These are phyloP conservation scores for Picea abies DNA, from an alignment of 83 land plant species.

Conservation along the genomic window DNA sequence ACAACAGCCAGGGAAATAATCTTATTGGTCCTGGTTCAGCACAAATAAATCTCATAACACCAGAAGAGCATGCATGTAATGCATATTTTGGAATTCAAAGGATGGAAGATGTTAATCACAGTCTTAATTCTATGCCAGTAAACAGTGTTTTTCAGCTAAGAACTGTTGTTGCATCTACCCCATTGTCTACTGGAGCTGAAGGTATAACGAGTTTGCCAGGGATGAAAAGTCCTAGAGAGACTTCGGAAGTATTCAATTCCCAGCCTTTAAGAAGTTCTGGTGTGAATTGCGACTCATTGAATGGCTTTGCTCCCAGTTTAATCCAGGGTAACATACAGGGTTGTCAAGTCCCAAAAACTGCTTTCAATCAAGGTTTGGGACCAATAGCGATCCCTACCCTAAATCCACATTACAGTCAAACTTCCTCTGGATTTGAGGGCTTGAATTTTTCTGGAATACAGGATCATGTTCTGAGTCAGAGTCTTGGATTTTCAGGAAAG, in stretches of 20 bases:
- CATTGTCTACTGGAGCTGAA: slow-evolving; percentile 8
- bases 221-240: slow-evolving; percentile 4
- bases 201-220: slow-evolving; percentile 5
- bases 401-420: slow-evolving; percentile 15
- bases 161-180: not conserved
- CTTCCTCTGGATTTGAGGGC: slow-evolving; percentile 18
- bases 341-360: slow-evolving; percentile 23
- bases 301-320: not conserved
- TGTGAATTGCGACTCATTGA: not conserved
- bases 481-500: slow-evolving; percentile 41
- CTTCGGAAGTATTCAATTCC: slow-evolving; percentile 11
- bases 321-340: slow-evolving; percentile 1
- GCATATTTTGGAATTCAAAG: slow-evolving; percentile 20
- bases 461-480: slow-evolving; percentile 24
- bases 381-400: slow-evolving; percentile 18
- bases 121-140: not conserved
- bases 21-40: not conserved
- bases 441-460: slow-evolving; percentile 10
- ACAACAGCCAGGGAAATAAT: slow-evolving; percentile 1
- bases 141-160: slow-evolving; percentile 4
- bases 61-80: slow-evolving; percentile 33
- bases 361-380: slow-evolving; percentile 6
- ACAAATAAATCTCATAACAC: slow-evolving; percentile 15
- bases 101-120: slow-evolving; percentile 16
- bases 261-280: not conserved